A percentile compares a stretch with the other conserved stretches of the same genome.
phyloP scores from a whole-genome alignment of 1,284 basidiomycete genomes.

The Porodaedalea pini region DNA sequence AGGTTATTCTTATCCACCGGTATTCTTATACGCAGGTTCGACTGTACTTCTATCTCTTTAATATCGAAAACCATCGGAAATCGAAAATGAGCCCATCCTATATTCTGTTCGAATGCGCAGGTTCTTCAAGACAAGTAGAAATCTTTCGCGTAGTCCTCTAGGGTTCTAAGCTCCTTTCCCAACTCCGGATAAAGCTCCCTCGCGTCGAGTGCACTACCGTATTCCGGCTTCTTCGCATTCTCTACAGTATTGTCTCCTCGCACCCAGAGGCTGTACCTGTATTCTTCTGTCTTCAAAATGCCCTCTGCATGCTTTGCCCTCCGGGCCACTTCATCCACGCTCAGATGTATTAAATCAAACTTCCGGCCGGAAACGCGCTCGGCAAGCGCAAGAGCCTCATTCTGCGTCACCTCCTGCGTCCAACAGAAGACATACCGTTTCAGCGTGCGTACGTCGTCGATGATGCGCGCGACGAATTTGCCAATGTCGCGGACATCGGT shows the following conservation, averaged over 20 bases:
- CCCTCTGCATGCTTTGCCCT: background rate
- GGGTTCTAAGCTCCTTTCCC: too few species aligned
- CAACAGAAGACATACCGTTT: slow-evolving; percentile 28
- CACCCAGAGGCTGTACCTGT: background rate
- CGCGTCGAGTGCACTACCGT: slow-evolving; percentile 11
- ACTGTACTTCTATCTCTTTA: too few species aligned
- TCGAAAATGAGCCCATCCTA: too few species aligned
- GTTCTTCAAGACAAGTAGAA: too few species aligned
- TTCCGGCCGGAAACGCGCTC: slow-evolving; percentile 1
- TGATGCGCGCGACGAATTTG: slow-evolving; percentile 17
- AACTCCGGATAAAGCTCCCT: slow-evolving; percentile 11
- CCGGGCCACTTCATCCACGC: background rate
- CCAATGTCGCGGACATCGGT: too few species aligned
- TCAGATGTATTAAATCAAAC: background rate
- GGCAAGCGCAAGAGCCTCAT: background rate
- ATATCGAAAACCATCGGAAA: too few species aligned
- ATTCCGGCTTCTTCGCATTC: slow-evolving; percentile 15
- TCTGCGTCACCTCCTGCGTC: too few species aligned
- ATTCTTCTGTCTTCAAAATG: slow-evolving; percentile 8
- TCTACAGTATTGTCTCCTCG: slow-evolving; percentile 16
- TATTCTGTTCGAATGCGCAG: too few species aligned
- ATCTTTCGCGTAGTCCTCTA: too few species aligned
- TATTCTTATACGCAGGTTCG: too few species aligned
- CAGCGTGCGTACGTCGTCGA: slow-evolving; percentile 27
- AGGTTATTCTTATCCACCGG: too few species aligned